A percentile compares a stretch with the other conserved stretches of the same genome.
phyloP scores from a whole-genome alignment of 805 yeast genomes.

The Cyberlindnera veronae region DNA sequence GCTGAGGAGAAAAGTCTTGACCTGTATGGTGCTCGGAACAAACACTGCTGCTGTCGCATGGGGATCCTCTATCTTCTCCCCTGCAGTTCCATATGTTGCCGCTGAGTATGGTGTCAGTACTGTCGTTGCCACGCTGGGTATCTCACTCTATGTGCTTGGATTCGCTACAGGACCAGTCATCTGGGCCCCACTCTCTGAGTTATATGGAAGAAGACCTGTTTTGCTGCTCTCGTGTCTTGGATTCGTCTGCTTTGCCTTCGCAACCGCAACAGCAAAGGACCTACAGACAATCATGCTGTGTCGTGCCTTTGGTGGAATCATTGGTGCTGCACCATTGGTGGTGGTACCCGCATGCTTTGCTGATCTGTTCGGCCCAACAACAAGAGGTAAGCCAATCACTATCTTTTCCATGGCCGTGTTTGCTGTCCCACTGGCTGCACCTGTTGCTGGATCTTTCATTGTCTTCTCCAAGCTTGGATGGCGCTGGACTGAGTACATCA shows the following conservation, averaged over 20 bases:
- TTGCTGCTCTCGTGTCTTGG: slow-evolving; percentile 54
- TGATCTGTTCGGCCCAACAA: slow-evolving; percentile 63
- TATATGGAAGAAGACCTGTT: slow-evolving; percentile 67
- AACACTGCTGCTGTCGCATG: slow-evolving; percentile 54
- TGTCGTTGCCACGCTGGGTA: slow-evolving; percentile 70
- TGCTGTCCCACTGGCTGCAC: slow-evolving; percentile 78
- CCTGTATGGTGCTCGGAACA: slow-evolving; percentile 45
- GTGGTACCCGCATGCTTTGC: slow-evolving; percentile 86
- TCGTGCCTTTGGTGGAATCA: slow-evolving; percentile 75
- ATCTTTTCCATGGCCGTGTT: slow-evolving; percentile 72
- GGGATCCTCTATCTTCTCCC: slow-evolving; percentile 83
- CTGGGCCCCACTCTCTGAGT: slow-evolving; percentile 87
- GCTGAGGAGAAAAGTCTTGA: slow-evolving; percentile 38
- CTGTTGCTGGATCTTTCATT: slow-evolving; percentile 72
- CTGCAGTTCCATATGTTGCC: slow-evolving; percentile 49
- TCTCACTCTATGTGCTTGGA: slow-evolving; percentile 84
- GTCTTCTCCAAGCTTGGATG: slow-evolving; percentile 62
- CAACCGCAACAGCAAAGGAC: slow-evolving; percentile 74
- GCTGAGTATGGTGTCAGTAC: slow-evolving; percentile 54
- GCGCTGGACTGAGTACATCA: slow-evolving; percentile 78
- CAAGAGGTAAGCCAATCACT: slow-evolving; percentile 75
- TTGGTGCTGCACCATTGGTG: slow-evolving; percentile 83
- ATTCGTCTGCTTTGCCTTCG: slow-evolving; percentile 60
- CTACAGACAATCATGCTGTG: slow-evolving; percentile 72
- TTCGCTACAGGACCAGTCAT: slow-evolving; percentile 90